A percentile compares a stretch with the other conserved stretches of the same genome.
phyloP scores from a whole-genome alignment of 768 basidiomycete species.

The Tylopilus subfusipes region DNA sequence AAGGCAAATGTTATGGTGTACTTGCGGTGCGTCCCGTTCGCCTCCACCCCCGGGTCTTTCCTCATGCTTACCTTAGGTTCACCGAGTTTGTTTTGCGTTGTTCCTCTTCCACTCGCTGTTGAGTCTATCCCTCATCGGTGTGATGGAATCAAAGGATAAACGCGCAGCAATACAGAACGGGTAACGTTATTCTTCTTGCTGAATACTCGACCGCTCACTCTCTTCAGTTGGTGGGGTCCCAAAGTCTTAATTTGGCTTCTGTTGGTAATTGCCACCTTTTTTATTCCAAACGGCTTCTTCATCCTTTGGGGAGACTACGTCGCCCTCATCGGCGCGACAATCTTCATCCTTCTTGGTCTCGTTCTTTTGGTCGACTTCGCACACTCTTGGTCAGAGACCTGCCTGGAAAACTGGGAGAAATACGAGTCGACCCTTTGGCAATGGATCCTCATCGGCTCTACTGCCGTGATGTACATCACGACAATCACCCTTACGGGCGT shows the following conservation, averaged over 20 bases:
- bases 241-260: slow-evolving; percentile 89
- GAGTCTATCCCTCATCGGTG: slow-evolving; percentile 75
- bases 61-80: slow-evolving; percentile 50
- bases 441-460: slow-evolving; percentile 91
- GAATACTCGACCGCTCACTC: slow-evolving; percentile 13
- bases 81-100: slow-evolving; percentile 95
- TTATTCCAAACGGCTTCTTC: slow-evolving; percentile 96
- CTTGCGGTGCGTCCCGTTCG: slow-evolving; percentile 64
- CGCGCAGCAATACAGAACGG: slow-evolving; percentile 97
- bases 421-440: slow-evolving; percentile 90
- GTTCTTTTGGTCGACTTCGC: slow-evolving; percentile 98
- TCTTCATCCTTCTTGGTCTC: slow-evolving; percentile 96
- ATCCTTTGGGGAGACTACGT: slow-evolving; percentile 97
- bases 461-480: slow-evolving; percentile 81
- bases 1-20: slow-evolving; percentile 93
- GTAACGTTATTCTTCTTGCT: slow-evolving; percentile 39
- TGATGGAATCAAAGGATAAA: slow-evolving; percentile 87
- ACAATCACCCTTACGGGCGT: slow-evolving; percentile 83
- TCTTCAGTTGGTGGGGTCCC: slow-evolving; percentile 93
- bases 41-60: background rate
- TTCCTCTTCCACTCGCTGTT: slow-evolving; percentile 84
- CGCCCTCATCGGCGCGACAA: slow-evolving; percentile 83
- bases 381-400: slow-evolving; percentile 97
- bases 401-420: slow-evolving; percentile 93
- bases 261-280: slow-evolving; percentile 78